Percentiles rank a stretch among this genome's conserved stretches.
Conservation (phyloP, 306 rosid species). For the Cyamopsis tetragonoloba region DNA sequence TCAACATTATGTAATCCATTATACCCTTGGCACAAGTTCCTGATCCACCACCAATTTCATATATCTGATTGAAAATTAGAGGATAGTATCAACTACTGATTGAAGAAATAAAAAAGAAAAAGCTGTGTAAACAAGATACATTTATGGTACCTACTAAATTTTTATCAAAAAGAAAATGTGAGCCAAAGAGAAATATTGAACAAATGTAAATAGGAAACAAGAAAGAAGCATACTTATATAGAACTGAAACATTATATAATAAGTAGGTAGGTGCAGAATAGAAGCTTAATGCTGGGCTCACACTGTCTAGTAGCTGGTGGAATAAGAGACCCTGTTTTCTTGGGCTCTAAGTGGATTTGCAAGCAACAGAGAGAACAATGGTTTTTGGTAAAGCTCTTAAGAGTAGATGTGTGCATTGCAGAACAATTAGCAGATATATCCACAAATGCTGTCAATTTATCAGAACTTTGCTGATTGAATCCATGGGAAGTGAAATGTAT, state of each 20-base stretch:
- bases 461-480: slow-evolving; percentile 1
- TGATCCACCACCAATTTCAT: slow-evolving; percentile 99
- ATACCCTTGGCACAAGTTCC: slow-evolving; percentile 99
- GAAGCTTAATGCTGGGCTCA: slow-evolving; percentile 10
- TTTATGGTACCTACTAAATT: not conserved
- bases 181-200: not conserved
- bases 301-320: not conserved
- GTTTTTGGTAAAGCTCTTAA: not conserved
- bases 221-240: not conserved
- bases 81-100: slow-evolving; percentile 35
- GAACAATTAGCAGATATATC: not conserved
- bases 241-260: slow-evolving; percentile 11
- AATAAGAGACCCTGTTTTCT: not conserved
- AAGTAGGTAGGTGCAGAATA: slow-evolving; percentile 6
- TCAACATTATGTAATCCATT: slow-evolving; percentile 94
- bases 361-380: not conserved
- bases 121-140: slow-evolving; percentile 5
- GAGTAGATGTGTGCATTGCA: not conserved
- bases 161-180: not conserved
- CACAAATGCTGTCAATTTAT: not conserved
- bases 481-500: not conserved
- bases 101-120: slow-evolving; percentile 20
- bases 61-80: slow-evolving; percentile 69
- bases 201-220: not conserved
- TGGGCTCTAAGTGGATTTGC: not conserved